phyloP scores from a whole-genome alignment of 495 filamentous ascomycete species.

The Penicillium samsonianum region DNA sequence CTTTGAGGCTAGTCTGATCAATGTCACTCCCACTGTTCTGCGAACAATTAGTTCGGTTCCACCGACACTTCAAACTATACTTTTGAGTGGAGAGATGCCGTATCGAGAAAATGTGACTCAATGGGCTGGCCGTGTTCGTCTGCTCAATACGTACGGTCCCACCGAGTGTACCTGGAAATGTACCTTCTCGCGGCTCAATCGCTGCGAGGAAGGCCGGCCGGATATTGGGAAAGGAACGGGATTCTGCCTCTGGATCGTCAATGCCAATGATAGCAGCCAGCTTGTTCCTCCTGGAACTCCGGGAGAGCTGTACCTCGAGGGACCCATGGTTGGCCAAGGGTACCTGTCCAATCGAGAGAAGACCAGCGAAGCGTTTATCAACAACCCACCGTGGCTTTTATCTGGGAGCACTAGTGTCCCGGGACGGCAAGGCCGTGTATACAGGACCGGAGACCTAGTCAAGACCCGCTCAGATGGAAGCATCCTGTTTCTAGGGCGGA shows the following conservation, averaged over 20 bases:
- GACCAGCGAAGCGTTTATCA: not conserved
- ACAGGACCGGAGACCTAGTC: not conserved
- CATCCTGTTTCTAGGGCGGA: not conserved
- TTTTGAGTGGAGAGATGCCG: not conserved
- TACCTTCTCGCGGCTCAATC: too few relatives aligned
- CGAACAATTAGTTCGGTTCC: not conserved
- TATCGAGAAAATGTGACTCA: not conserved
- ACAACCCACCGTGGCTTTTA: not conserved
- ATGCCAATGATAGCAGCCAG: too few relatives aligned
- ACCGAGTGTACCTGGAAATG: not conserved
- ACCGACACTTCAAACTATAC: not conserved
- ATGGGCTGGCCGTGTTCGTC: not conserved
- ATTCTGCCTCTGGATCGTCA: too few relatives aligned
- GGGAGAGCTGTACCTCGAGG: not conserved
- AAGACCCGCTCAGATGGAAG: not conserved
- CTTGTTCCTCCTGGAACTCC: too few relatives aligned
- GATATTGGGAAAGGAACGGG: too few relatives aligned
- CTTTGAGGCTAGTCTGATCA: not conserved
- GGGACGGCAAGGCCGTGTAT: not conserved
- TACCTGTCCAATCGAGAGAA: not conserved
- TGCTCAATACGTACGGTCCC: not conserved
- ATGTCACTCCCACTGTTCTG: not conserved
- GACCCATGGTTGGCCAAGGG: not conserved
- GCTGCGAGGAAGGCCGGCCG: too few relatives aligned
- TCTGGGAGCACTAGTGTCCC: not conserved